Evolutionary conservation across 1,284 basidiomycete species (phyloP).

Genomic region (Sporisorium iseilematis-ciliati): DNA sequence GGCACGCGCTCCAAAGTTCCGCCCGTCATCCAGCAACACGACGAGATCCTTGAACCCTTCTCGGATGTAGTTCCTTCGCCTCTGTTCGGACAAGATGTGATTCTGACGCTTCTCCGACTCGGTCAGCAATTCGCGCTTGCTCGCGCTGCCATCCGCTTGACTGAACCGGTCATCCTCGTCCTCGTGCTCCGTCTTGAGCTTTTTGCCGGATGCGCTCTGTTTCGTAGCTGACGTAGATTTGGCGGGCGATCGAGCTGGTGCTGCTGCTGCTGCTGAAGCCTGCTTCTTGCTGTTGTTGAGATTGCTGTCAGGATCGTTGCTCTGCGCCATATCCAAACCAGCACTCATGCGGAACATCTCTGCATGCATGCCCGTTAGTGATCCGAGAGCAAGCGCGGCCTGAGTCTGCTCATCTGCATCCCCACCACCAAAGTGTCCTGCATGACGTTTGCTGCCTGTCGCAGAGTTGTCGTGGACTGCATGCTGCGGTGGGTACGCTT

Average conservation of each 20-base stretch:
- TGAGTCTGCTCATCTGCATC: slow-evolving; percentile 51
- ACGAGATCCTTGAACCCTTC: slow-evolving; percentile 68
- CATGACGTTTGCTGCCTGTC: slow-evolving; percentile 45
- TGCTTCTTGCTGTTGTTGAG: slow-evolving; percentile 1
- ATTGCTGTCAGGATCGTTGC: slow-evolving; percentile 3
- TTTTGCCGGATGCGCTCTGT: slow-evolving; percentile 42
- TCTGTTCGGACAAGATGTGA: slow-evolving; percentile 66
- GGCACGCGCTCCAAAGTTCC: slow-evolving; percentile 65
- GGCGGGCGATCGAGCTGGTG: slow-evolving; percentile 12
- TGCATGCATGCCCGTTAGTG: slow-evolving; percentile 49
- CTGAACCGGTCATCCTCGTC: slow-evolving; percentile 25
- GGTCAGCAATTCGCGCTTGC: slow-evolving; percentile 57
- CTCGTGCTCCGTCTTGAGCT: slow-evolving; percentile 58
- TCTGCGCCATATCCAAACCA: slow-evolving; percentile 32
- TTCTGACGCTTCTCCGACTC: slow-evolving; percentile 65
- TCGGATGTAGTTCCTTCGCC: slow-evolving; percentile 66
- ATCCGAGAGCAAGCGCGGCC: slow-evolving; percentile 40
- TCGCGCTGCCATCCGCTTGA: slow-evolving; percentile 12
- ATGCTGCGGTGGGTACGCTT: slow-evolving; percentile 28
- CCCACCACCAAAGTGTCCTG: slow-evolving; percentile 32
- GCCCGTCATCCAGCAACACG: slow-evolving; percentile 64
- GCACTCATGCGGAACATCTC: slow-evolving; percentile 56
- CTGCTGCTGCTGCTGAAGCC: slow-evolving; percentile 15
- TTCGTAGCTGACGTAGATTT: slow-evolving; percentile 5
- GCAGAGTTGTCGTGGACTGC: slow-evolving; percentile 29